These are phyloP conservation scores for Cerrena zonata DNA, from an alignment of 1,284 basidiomycete genomes.

Conservation along the genomic window DNA sequence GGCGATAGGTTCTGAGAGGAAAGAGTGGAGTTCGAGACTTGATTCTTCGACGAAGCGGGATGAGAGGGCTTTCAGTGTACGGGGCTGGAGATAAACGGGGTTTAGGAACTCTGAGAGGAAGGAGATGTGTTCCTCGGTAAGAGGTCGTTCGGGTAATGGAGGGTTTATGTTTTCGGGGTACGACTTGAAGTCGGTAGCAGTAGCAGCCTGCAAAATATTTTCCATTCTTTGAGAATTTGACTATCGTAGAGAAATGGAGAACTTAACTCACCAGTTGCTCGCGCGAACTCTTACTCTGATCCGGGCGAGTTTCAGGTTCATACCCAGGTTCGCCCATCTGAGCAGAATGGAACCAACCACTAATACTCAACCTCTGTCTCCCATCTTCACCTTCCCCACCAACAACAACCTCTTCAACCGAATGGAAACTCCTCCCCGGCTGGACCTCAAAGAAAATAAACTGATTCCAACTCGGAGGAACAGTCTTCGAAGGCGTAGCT, in stretches of 20 bases:
- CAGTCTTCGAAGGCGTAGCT: conserved; percentile 52
- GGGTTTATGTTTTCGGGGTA: conserved; percentile 46
- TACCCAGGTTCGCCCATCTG: conserved; percentile 89
- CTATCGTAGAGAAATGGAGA: background rate
- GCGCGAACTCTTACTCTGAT: conserved; percentile 60
- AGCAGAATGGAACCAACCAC: conserved; percentile 94
- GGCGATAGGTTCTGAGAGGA: conserved; percentile 69
- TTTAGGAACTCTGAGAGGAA: conserved; percentile 84
- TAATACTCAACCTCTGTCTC: conserved; percentile 77
- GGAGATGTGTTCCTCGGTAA: conserved; percentile 56
- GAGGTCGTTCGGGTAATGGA: conserved; percentile 42
- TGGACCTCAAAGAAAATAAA: conserved; percentile 92
- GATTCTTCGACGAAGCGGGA: conserved; percentile 85
- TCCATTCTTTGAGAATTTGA: background rate
- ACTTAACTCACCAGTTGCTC: conserved; percentile 71
- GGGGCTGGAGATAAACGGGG: conserved; percentile 81
- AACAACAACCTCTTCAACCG: conserved; percentile 94
- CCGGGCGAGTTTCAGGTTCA: conserved; percentile 39
- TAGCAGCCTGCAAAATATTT: conserved; percentile 47
- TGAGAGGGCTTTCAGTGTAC: conserved; percentile 78
- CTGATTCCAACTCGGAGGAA: conserved; percentile 90
- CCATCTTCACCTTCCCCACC: conserved; percentile 64
- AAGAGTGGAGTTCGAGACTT: conserved; percentile 84
- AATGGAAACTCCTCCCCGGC: conserved; percentile 91
- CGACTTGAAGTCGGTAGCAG: conserved; percentile 54